These are phyloP conservation scores for Wickerhamiella lipophila DNA, from an alignment of 805 yeast species.

Conservation along the genomic window DNA sequence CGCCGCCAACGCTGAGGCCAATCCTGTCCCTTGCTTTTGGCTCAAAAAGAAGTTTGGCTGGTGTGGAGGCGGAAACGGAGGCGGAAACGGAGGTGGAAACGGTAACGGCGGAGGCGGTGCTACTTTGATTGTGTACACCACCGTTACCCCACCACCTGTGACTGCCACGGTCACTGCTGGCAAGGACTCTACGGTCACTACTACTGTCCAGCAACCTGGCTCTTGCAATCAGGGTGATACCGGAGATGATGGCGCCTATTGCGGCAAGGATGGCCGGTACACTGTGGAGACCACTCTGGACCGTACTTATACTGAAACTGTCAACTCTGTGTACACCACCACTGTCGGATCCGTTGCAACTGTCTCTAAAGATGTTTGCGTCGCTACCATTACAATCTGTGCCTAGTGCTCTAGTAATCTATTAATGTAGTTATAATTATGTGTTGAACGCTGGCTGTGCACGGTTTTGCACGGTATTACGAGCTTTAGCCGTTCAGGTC, in stretches of 20 bases:
- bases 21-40: conserved; percentile 2
- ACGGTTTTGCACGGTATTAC: too few relatives aligned
- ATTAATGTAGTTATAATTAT: not conserved
- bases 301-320: not conserved
- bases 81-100: conserved; percentile 1
- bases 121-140: conserved; percentile 5
- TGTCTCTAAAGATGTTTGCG: not conserved
- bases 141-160: not conserved
- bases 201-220: not conserved
- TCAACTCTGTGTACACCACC: not conserved
- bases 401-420: too few relatives aligned
- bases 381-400: not conserved
- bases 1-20: conserved; percentile 1
- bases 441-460: too few relatives aligned
- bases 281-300: conserved; percentile 1
- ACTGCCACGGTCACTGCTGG: conserved; percentile 2
- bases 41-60: not conserved
- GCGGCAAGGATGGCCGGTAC: not conserved
- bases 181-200: conserved; percentile 3
- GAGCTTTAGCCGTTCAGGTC: too few relatives aligned
- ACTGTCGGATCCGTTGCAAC: not conserved
- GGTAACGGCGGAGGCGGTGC: conserved; percentile 1
- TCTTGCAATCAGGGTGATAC: not conserved
- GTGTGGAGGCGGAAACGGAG: not conserved
- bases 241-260: not conserved